A percentile compares a stretch with the other conserved stretches of the same genome.
Evolutionary conservation across 1,284 basidiomycete genomes (phyloP).

Genomic region (Porphyrellus sp.): DNA sequence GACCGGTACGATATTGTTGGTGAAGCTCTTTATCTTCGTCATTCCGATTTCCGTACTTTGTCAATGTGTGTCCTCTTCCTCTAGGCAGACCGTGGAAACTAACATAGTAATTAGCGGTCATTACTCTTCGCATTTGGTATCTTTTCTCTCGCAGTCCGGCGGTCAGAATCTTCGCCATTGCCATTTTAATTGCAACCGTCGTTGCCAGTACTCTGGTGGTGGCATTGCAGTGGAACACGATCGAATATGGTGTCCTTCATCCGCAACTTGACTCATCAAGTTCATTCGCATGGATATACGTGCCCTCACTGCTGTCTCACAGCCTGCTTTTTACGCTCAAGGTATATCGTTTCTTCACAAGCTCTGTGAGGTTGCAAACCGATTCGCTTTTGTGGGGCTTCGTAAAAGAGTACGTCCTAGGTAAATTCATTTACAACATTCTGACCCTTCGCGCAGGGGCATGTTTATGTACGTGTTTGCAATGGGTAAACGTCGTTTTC

Average conservation of each 20-base stretch:
- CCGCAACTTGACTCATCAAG: neutral
- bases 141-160: conserved; percentile 8
- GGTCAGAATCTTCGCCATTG: conserved; percentile 6
- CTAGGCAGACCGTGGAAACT: neutral
- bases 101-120: conserved; percentile 8
- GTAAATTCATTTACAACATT: neutral
- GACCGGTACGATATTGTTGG: neutral
- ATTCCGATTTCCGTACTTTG: conserved; percentile 11
- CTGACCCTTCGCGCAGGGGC: conserved; percentile 7
- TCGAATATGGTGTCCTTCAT: neutral
- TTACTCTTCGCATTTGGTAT: conserved; percentile 14
- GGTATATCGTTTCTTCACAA: conserved; percentile 14
- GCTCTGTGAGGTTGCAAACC: conserved; percentile 4
- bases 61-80: conserved; percentile 5
- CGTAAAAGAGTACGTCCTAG: conserved; percentile 13
- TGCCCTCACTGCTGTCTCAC: conserved; percentile 8
- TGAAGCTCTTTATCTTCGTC: conserved; percentile 7
- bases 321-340: conserved; percentile 10
- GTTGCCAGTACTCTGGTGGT: neutral
- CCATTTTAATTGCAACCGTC: neutral
- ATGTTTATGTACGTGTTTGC: conserved; percentile 17
- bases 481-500: neutral
- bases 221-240: neutral
- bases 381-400: conserved; percentile 15
- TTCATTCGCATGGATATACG: conserved; percentile 10